These are phyloP conservation scores for Trametes pubescens DNA, from an alignment of 1,284 basidiomycete genomes.

Conservation along the genomic window DNA sequence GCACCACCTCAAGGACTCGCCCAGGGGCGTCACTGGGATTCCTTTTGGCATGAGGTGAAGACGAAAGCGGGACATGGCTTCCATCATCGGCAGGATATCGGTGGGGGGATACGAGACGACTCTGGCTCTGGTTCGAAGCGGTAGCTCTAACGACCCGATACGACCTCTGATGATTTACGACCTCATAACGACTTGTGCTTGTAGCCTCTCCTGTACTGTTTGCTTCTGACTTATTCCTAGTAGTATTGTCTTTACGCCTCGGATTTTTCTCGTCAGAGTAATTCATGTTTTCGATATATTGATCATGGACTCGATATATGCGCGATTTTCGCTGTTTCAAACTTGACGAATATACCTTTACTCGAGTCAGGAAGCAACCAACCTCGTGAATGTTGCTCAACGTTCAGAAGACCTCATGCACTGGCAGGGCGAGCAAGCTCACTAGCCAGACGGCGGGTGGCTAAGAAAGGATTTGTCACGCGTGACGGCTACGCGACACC, in stretches of 20 bases:
- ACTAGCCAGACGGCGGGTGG: neutral
- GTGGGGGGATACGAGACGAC: slow-evolving; percentile 2
- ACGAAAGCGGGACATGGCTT: slow-evolving; percentile 39
- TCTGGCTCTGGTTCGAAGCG: slow-evolving; percentile 13
- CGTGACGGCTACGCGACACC: slow-evolving; percentile 30
- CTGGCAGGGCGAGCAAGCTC: too few relatives aligned
- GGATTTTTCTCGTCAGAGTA: neutral
- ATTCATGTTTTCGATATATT: neutral
- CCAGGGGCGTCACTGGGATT: slow-evolving; percentile 49
- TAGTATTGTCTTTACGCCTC: slow-evolving; percentile 7
- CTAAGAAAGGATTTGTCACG: slow-evolving; percentile 20
- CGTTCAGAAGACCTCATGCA: too few relatives aligned
- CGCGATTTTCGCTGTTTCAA: neutral
- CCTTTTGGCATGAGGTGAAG: slow-evolving; percentile 50
- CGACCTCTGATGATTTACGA: slow-evolving; percentile 18
- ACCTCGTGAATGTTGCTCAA: too few relatives aligned
- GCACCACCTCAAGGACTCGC: slow-evolving; percentile 21
- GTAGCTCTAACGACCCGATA: slow-evolving; percentile 31
- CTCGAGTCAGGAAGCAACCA: too few relatives aligned
- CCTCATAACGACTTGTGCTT: slow-evolving; percentile 6
- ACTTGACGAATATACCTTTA: too few relatives aligned
- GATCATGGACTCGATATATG: neutral
- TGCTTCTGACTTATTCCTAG: slow-evolving; percentile 22
- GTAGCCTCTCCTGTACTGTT: slow-evolving; percentile 2
- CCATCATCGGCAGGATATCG: slow-evolving; percentile 20